Base-by-base conservation (phyloP, 2,329 filamentous ascomycete species). In the Alternaria conjuncta region DNA sequence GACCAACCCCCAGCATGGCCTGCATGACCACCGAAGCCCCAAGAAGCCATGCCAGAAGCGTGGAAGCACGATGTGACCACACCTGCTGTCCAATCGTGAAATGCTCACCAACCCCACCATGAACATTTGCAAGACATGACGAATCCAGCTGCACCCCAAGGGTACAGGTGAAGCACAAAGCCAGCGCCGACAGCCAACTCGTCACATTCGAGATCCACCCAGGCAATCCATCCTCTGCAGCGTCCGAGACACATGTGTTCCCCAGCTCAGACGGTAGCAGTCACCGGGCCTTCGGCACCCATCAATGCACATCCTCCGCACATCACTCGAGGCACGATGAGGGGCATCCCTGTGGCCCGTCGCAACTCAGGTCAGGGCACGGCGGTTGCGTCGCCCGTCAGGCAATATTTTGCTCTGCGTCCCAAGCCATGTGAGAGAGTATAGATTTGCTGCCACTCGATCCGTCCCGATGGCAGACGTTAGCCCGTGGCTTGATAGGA, bases 401-500 rank as follows among this genome's bases (percentile, higher is more conserved):
- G 74, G 66, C 71, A 72, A 71, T 67, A 36, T 55, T 64, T 63
- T 60, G 36, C 36, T 41, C 36, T 61, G 8, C 49, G 25, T 63
- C 56, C 54, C 60, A 56, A 49, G 47, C 36, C 56, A 56, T 60
- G 61, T 69, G 60, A 62, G 49, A 53, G 36, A 28, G 36, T 3
- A 53, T 15, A 53, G 56, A 60, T 60, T 28, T 63, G 47, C 51
- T 46, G 60, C 60, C 70, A 57, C 67, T 75, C 75, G 74, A 76
- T 75, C 75, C 74, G 74, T 74, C 66, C 74, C 75, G 75, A 67
- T 71, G 65, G 63, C 68, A 72, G 65, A 69, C 66, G 64, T 68
- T 70, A 70, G 66, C 56, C 65, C 59, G 45, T 55, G 53, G 60
- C 58, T 46, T 74, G 69, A 74, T 63, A 77, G 76, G 76, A 59